These are phyloP conservation scores for Solanum peruvianum DNA, from an alignment of 257 asterid genomes.

Conservation along the genomic window DNA sequence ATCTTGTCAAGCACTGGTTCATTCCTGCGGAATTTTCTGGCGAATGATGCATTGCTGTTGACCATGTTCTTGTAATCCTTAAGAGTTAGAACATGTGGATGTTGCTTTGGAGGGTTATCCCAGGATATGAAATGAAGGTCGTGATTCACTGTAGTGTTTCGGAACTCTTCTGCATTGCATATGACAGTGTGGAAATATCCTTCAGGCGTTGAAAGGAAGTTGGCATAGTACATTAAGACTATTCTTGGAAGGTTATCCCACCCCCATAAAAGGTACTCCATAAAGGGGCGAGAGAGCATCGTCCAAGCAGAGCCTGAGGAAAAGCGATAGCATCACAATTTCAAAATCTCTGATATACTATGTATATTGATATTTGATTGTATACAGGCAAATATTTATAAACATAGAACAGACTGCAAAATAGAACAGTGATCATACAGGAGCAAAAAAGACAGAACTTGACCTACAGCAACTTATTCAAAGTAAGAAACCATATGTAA, in stretches of 20 bases:
- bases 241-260: constrained; percentile 71
- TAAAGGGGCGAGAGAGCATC: constrained; percentile 67
- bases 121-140: constrained; percentile 80
- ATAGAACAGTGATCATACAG: neutral
- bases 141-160: constrained; percentile 60
- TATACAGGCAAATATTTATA: neutral
- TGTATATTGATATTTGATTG: neutral
- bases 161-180: constrained; percentile 57
- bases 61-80: constrained; percentile 44
- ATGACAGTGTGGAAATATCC: constrained; percentile 74
- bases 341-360: neutral
- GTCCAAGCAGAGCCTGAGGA: constrained; percentile 77
- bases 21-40: constrained; percentile 43
- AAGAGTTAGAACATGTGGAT: constrained; percentile 52
- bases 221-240: constrained; percentile 58
- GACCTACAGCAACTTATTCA: neutral
- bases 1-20: constrained; percentile 43
- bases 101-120: constrained; percentile 88
- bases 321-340: neutral
- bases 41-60: constrained; percentile 63
- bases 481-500: neutral
- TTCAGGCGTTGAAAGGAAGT: constrained; percentile 74
- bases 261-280: constrained; percentile 64
- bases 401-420: neutral
- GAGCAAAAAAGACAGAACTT: neutral